Conservation (phyloP, 1,139 yeast species). For the Pichia sp. region DNA sequence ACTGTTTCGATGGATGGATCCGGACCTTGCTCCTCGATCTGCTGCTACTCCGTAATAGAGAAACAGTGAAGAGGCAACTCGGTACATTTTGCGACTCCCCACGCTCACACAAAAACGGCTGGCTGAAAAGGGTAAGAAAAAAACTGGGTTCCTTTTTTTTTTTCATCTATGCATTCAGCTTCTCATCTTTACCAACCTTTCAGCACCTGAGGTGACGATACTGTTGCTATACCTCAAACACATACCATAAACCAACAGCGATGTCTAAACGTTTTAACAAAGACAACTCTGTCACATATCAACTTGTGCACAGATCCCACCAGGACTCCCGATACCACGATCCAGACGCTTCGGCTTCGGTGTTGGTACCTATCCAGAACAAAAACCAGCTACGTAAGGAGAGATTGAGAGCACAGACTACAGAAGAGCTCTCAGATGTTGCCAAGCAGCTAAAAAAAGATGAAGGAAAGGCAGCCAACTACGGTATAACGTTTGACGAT, state of each 20-base stretch:
- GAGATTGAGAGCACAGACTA: constrained; percentile 31
- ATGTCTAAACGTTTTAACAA: constrained; percentile 48
- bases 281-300: constrained; percentile 74
- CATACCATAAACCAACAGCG: not conserved
- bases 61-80: not conserved
- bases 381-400: constrained; percentile 31
- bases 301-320: constrained; percentile 83
- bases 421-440: constrained; percentile 35
- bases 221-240: no score
- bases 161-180: no score
- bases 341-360: constrained; percentile 78
- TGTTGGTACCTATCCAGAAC: constrained; percentile 62
- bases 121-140: not conserved
- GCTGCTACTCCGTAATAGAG: not conserved
- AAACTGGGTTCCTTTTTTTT: not conserved
- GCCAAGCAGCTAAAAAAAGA: constrained; percentile 41
- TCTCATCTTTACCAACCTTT: no score
- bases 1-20: no score
- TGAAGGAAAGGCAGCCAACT: constrained; percentile 84
- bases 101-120: not conserved
- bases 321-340: constrained; percentile 83
- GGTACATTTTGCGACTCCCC: not conserved
- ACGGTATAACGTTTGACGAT: constrained; percentile 85
- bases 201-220: no score
- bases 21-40: no score